Evolutionary conservation across 768 basidiomycete species (phyloP).

Genomic region (Amanita fuliginea): DNA sequence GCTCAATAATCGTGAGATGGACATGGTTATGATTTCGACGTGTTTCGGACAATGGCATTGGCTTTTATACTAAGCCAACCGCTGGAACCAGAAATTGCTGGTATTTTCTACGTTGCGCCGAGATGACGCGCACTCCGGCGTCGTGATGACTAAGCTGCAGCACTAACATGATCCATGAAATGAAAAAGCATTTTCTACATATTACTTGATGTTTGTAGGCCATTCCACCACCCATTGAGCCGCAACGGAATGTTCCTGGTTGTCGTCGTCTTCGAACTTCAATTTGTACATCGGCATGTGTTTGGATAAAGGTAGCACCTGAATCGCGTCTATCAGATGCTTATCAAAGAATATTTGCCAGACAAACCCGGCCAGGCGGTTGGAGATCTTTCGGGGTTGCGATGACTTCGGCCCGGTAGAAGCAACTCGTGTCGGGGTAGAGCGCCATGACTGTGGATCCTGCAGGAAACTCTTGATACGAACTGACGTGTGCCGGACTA

Average conservation of each 20-base stretch:
- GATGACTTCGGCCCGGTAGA: conserved; percentile 80
- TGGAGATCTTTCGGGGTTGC: conserved; percentile 44
- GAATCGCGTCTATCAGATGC: background rate
- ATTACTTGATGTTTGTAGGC: conserved; percentile 31
- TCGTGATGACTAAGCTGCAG: background rate
- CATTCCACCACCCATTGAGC: conserved; percentile 79
- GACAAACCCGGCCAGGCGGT: conserved; percentile 18
- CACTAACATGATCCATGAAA: background rate
- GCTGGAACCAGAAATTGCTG: background rate
- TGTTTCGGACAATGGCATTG: background rate
- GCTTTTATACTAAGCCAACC: background rate
- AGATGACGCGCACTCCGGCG: too few species aligned
- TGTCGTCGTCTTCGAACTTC: conserved; percentile 84
- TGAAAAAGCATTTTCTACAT: background rate
- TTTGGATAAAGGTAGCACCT: conserved; percentile 31
- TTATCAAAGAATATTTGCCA: background rate
- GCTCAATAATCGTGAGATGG: conserved; percentile 51
- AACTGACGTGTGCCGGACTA: conserved; percentile 51
- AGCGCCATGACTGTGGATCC: conserved; percentile 75
- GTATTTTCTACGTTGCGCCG: background rate
- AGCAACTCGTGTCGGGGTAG: conserved; percentile 88
- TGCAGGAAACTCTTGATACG: conserved; percentile 61
- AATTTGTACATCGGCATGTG: conserved; percentile 57
- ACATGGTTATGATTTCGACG: conserved; percentile 30
- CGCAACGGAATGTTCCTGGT: conserved; percentile 67